A percentile compares a stretch with the other conserved stretches of the same genome.
Evolutionary conservation across 495 filamentous ascomycete species (phyloP).

Genomic region (Pseudoneurospora amorphoporcata): DNA sequence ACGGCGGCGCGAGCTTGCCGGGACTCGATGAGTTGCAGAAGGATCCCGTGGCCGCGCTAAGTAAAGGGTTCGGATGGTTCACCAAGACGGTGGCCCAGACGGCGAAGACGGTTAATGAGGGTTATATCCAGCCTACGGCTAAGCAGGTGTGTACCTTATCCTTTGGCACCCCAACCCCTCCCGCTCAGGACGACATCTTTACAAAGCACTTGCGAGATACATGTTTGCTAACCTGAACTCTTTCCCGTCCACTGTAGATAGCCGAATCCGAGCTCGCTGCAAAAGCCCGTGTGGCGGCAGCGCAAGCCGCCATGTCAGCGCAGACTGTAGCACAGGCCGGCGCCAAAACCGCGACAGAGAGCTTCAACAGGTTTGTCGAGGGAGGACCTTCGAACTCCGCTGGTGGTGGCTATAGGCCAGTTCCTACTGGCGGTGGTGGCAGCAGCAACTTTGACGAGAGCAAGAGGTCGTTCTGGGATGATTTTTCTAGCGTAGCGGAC

Average conservation of each 20-base stretch:
- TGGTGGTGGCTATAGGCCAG: constrained; percentile 18
- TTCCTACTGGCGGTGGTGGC: constrained; percentile 10
- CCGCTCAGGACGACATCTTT: not conserved
- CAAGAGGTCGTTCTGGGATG: constrained; percentile 90
- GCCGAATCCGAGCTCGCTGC: constrained; percentile 80
- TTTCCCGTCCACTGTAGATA: constrained; percentile 36
- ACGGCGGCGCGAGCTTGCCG: constrained; percentile 38
- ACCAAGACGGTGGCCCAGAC: constrained; percentile 72
- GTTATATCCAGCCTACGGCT: constrained; percentile 82
- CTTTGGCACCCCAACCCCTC: not conserved
- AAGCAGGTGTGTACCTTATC: constrained; percentile 50
- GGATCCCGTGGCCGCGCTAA: constrained; percentile 80
- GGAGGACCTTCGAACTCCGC: constrained; percentile 17
- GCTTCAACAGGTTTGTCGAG: constrained; percentile 77
- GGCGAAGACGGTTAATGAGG: constrained; percentile 80
- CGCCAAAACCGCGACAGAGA: constrained; percentile 60
- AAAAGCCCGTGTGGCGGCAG: constrained; percentile 64
- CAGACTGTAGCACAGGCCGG: constrained; percentile 38
- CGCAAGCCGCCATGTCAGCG: constrained; percentile 49
- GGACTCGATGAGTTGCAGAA: constrained; percentile 76
- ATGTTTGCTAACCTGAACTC: not conserved
- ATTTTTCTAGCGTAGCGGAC: constrained; percentile 47
- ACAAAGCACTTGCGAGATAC: not conserved
- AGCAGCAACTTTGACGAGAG: constrained; percentile 37
- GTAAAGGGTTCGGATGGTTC: constrained; percentile 93